Evolutionary conservation across 23 red algal genomes (phyloP).

Genomic region (Gracilaria vermiculophylla): DNA sequence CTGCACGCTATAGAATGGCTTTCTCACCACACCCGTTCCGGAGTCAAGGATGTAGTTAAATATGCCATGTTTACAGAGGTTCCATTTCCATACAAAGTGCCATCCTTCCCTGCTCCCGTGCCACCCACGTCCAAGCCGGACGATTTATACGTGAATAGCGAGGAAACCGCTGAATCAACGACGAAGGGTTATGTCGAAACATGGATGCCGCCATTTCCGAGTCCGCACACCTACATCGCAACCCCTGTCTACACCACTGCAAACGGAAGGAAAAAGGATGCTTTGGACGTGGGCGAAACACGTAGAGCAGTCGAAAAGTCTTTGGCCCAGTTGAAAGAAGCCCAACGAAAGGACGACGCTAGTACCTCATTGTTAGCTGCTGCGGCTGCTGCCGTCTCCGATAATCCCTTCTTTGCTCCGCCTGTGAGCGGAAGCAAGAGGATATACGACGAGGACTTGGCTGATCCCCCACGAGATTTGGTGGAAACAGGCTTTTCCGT

Average conservation of each 20-base stretch:
- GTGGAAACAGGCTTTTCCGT: background rate
- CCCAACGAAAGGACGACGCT: background rate
- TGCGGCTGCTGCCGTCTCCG: slow-evolving; percentile 14
- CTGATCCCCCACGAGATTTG: slow-evolving; percentile 28
- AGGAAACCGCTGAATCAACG: background rate
- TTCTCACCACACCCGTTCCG: background rate
- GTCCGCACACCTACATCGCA: slow-evolving; percentile 55
- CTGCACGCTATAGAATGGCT: slow-evolving; percentile 30
- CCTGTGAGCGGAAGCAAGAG: slow-evolving; percentile 21
- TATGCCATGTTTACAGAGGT: slow-evolving; percentile 62
- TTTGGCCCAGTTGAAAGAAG: slow-evolving; percentile 41
- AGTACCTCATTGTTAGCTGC: background rate
- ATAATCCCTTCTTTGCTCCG: slow-evolving; percentile 34
- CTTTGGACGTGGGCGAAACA: background rate
- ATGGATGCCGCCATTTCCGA: slow-evolving; percentile 70
- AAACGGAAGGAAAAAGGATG: slow-evolving; percentile 15
- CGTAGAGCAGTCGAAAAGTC: slow-evolving; percentile 44
- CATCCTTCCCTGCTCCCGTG: slow-evolving; percentile 26
- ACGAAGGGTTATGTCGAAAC: slow-evolving; percentile 29
- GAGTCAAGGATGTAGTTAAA: slow-evolving; percentile 7
- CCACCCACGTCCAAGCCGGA: background rate
- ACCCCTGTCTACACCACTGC: slow-evolving; percentile 33
- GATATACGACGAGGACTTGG: slow-evolving; percentile 40
- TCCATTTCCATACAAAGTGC: slow-evolving; percentile 54
- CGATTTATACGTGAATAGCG: slow-evolving; percentile 22